A percentile compares a stretch with the other conserved stretches of the same genome.
Conservation (phyloP, 257 asterid genomes). For the Marsdenia floribunda region DNA sequence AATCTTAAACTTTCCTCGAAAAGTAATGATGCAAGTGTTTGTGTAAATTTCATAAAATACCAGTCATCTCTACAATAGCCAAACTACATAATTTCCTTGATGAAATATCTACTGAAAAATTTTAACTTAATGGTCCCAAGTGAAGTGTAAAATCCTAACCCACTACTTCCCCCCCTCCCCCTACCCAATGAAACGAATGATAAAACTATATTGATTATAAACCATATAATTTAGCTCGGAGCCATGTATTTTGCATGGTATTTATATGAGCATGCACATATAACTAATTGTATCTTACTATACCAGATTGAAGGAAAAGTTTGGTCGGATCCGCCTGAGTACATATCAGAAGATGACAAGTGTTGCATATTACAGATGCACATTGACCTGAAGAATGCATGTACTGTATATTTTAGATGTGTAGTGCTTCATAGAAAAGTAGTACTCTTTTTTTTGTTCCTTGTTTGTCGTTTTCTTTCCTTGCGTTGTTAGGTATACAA, state of each 20-base stretch:
- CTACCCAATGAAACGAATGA: not conserved
- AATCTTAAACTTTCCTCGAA: not conserved
- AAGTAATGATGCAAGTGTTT: not conserved
- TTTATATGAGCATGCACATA: too few relatives aligned
- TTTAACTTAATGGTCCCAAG: not conserved
- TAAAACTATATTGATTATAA: not conserved
- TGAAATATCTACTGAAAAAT: not conserved
- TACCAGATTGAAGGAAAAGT: slow-evolving; percentile 15
- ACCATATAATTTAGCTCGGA: not conserved
- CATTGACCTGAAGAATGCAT: slow-evolving; percentile 4
- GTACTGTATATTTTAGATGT: slow-evolving; percentile 19
- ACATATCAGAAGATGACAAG: slow-evolving; percentile 6
- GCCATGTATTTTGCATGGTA: not conserved
- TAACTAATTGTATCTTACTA: not conserved
- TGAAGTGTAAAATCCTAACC: not conserved
- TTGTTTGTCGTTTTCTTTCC: not conserved
- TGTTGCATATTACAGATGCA: slow-evolving; percentile 10
- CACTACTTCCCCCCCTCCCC: too few relatives aligned
- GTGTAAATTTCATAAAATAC: not conserved
- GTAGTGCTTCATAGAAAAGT: slow-evolving; percentile 13
- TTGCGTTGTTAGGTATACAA: slow-evolving; percentile 1
- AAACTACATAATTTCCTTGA: not conserved
- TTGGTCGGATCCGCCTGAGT: not conserved
- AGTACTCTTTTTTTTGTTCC: slow-evolving; percentile 11
- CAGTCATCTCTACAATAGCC: not conserved